Evolutionary conservation across 2,329 filamentous ascomycete genomes (phyloP).

Genomic region (Tolypocladium paradoxum): DNA sequence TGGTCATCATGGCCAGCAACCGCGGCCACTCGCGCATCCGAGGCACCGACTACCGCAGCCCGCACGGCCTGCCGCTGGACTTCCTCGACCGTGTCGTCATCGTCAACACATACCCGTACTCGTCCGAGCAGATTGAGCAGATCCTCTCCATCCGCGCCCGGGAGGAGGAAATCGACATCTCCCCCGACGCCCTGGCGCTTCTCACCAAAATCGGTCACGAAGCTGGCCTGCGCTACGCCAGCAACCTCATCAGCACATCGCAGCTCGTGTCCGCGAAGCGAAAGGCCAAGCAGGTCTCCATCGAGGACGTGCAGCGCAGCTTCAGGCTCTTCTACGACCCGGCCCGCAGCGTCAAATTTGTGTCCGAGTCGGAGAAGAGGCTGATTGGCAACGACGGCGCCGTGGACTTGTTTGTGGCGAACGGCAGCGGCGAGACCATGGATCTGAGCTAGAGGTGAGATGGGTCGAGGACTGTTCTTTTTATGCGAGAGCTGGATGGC

Average conservation of each 20-base stretch:
- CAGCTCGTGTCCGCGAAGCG: slow-evolving; percentile 81
- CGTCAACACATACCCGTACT: slow-evolving; percentile 84
- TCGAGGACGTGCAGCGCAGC: slow-evolving; percentile 86
- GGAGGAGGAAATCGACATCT: slow-evolving; percentile 91
- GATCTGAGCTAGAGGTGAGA: slow-evolving; percentile 28
- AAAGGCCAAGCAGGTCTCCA: slow-evolving; percentile 68
- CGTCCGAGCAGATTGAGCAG: slow-evolving; percentile 74
- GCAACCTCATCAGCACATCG: slow-evolving; percentile 92
- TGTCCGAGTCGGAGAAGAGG: slow-evolving; percentile 79
- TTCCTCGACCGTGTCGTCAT: slow-evolving; percentile 95
- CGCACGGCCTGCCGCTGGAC: slow-evolving; percentile 88
- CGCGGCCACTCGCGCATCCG: slow-evolving; percentile 83
- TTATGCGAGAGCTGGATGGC: slow-evolving; percentile 16
- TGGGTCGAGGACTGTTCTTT: background rate
- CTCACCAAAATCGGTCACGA: slow-evolving; percentile 94
- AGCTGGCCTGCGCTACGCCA: slow-evolving; percentile 87
- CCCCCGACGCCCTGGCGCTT: slow-evolving; percentile 79
- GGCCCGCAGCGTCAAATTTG: slow-evolving; percentile 77
- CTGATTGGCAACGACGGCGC: slow-evolving; percentile 80
- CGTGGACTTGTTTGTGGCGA: slow-evolving; percentile 55
- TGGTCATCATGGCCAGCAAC: slow-evolving; percentile 99
- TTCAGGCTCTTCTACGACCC: slow-evolving; percentile 94
- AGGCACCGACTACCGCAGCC: slow-evolving; percentile 85
- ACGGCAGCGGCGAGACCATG: slow-evolving; percentile 34
- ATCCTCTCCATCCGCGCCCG: slow-evolving; percentile 87